phyloP scores from a whole-genome alignment of 1,139 yeast species.

The Yamadazyma epiphylla region DNA sequence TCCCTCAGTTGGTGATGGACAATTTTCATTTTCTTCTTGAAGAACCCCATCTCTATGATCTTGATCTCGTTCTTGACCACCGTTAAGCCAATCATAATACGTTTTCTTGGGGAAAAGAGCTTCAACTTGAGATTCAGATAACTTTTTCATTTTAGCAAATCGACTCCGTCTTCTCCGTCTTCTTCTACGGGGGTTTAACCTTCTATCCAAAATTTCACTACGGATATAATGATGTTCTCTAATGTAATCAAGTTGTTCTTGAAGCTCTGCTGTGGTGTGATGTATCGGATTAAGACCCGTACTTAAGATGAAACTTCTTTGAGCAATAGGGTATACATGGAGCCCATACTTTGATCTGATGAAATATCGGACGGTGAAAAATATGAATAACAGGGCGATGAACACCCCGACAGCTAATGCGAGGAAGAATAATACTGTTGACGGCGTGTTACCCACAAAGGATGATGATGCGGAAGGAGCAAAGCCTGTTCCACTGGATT shows the following conservation, averaged over 20 bases:
- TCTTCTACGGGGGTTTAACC: conserved; percentile 17
- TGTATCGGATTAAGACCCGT: conserved; percentile 6
- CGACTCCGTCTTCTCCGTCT: conserved; percentile 36
- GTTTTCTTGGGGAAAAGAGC: conserved; percentile 62
- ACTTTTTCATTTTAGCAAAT: conserved; percentile 46
- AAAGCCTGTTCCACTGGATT: too few relatives aligned
- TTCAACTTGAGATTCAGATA: conserved; percentile 60
- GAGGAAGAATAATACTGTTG: conserved; percentile 58
- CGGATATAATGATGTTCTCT: conserved; percentile 29
- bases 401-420: conserved; percentile 62
- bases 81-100: conserved; percentile 59
- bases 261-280: conserved; percentile 25
- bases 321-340: conserved; percentile 41
- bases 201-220: conserved; percentile 28
- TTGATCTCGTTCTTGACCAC: conserved; percentile 45
- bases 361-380: conserved; percentile 58
- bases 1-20: background rate
- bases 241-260: conserved; percentile 33
- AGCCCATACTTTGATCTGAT: conserved; percentile 54
- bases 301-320: conserved; percentile 14
- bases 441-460: conserved; percentile 47
- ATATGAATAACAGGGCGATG: conserved; percentile 51
- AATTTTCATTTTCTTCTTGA: conserved; percentile 29
- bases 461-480: too few relatives aligned
- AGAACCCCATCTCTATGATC: conserved; percentile 31